Evolutionary conservation across 106 monocot species (phyloP).

Genomic region (Chionographis japonica): DNA sequence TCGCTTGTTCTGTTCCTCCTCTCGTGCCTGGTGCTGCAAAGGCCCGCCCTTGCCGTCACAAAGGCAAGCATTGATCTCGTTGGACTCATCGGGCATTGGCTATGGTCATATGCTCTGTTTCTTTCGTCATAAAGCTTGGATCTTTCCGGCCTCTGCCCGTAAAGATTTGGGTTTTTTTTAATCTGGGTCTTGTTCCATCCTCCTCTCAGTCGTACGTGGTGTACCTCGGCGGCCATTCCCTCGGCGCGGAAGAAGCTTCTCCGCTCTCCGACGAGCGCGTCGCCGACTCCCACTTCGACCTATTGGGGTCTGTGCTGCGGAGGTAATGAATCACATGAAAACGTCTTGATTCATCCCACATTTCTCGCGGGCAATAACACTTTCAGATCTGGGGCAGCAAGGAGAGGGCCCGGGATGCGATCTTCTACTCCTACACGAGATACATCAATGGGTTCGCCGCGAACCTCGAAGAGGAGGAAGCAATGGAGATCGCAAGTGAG

Average conservation of each 20-base stretch:
- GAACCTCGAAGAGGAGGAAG: constrained; percentile 47
- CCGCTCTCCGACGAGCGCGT: not conserved
- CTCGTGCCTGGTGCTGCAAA: constrained; percentile 11
- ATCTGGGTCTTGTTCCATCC: not conserved
- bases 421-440: constrained; percentile 67
- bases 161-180: too few species aligned
- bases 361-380: too few species aligned
- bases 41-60: constrained; percentile 8
- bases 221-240: constrained; percentile 39
- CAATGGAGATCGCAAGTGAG: constrained; percentile 36
- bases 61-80: constrained; percentile 2
- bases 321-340: constrained; percentile 19
- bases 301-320: constrained; percentile 38
- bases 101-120: not conserved
- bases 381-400: constrained; percentile 23
- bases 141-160: not conserved
- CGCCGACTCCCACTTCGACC: constrained; percentile 34
- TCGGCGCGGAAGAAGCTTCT: not conserved
- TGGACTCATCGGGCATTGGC: not conserved
- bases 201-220: constrained; percentile 48
- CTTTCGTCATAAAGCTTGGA: not conserved
- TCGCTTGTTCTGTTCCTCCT: not conserved
- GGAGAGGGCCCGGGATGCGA: constrained; percentile 47
- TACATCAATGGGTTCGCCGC: constrained; percentile 83
- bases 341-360: too few species aligned